Evolutionary conservation across 371 early-diverging fungal species (phyloP), one percentile per base, ranked within the genome.

Genomic region (Cokeromyces recurvatus): DNA sequence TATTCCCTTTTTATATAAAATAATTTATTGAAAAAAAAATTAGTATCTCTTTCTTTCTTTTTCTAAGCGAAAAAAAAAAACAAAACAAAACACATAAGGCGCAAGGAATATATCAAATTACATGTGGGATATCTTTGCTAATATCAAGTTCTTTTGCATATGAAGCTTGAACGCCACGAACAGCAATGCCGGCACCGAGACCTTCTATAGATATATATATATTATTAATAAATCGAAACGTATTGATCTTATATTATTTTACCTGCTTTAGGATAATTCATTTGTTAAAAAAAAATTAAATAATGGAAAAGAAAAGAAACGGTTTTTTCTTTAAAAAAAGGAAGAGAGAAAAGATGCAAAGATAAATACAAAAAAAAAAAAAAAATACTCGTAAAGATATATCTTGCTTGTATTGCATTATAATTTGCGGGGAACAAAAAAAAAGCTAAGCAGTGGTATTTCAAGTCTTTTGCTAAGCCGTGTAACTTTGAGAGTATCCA

Each of bases 81-180:
- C n/a, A n/a, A n/a, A n/a, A n/a, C n/a, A n/a, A n/a, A n/a, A n/a
- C n/a, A n/a, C n/a, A n/a, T n/a, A n/a, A n/a, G n/a, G n/a, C n/a
- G n/a, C n/a, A n/a, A n/a, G n/a, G n/a, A 10, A 21, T 16, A 36
- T n/a, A 14, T 15, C 16, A 17, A 14, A 31, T 49, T 42, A 41
- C 39, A 31, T 45, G 41, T 14, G 51, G 42, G 27, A 38, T 36
- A 17, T 40, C 35, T 48, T 31, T 19, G 15, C 39, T 46, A 2
- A 48, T 37, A 31, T 62, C 57, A 24, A 64, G 42, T 37, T 64
- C 59, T 43, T 51, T 57, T 29, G 66, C 61, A 45, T 63, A 70
- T 44, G 64, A 54, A 22, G 48, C 48, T 35, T 64, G 64, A 8
- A 70, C 46, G 20, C 67, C 71, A 3, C 56, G 43, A 20, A 51